A percentile compares a stretch with the other conserved stretches of the same genome.
These are phyloP conservation scores for Chalciporus pseudorubinellus DNA, from an alignment of 768 basidiomycete species.

Conservation along the genomic window DNA sequence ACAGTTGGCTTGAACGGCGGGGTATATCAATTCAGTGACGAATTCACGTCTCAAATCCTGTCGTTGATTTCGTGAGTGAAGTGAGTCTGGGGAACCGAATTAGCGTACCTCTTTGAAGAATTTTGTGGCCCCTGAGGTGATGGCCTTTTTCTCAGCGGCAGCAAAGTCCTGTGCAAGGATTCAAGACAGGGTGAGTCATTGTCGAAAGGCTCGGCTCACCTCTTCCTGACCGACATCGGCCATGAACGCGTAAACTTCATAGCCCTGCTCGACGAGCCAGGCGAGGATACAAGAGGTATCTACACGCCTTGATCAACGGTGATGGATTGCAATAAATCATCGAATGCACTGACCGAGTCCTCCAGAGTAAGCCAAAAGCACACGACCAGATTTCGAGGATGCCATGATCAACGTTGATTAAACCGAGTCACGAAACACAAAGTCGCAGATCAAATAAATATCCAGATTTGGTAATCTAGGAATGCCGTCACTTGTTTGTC, in stretches of 20 bases:
- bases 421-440: neutral
- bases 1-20: conserved; percentile 96
- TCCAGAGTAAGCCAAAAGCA: conserved; percentile 96
- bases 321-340: too few species aligned
- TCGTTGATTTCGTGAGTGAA: neutral
- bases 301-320: neutral
- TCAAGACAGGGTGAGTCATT: conserved; percentile 3
- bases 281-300: conserved; percentile 99
- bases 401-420: conserved; percentile 12
- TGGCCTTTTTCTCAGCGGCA: conserved; percentile 86
- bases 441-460: neutral
- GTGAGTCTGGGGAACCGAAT: neutral
- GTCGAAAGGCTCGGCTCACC: conserved; percentile 36
- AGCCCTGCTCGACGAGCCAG: conserved; percentile 98
- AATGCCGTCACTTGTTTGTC: conserved; percentile 7
- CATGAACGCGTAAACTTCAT: conserved; percentile 97
- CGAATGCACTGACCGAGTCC: conserved; percentile 73
- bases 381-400: conserved; percentile 62
- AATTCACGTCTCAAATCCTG: conserved; percentile 96
- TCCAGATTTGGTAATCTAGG: neutral
- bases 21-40: conserved; percentile 94
- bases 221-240: conserved; percentile 93
- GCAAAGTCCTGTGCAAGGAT: conserved; percentile 71
- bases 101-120: conserved; percentile 79
- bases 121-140: conserved; percentile 90